phyloP scores from a whole-genome alignment of 2,329 filamentous ascomycete genomes.

The Zelopaecilomyces penicillatus region DNA sequence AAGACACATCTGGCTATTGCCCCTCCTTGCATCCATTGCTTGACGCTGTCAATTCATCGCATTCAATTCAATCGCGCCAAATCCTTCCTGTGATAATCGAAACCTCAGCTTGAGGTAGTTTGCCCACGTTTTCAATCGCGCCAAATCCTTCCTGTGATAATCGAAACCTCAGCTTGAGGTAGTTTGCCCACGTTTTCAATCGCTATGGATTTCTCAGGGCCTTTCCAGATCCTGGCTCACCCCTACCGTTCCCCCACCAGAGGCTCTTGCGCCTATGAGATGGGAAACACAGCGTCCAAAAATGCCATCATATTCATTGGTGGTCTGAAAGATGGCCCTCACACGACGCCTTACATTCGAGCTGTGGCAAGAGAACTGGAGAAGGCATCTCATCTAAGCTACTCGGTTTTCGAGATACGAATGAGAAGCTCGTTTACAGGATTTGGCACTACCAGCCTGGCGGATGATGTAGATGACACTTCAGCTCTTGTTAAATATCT shows the following conservation, averaged over 20 bases:
- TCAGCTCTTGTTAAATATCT: constrained; percentile 45
- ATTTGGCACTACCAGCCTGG: constrained; percentile 42
- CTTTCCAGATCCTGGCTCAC: constrained; percentile 39
- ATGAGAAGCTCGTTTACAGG: constrained; percentile 45
- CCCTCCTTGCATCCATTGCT: no score
- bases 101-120: no score
- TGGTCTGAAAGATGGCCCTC: constrained; percentile 61
- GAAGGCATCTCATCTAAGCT: constrained; percentile 28
- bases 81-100: no score
- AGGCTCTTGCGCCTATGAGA: constrained; percentile 39
- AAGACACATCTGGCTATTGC: no score
- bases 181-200: neutral
- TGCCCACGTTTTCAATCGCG: neutral
- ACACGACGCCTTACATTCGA: constrained; percentile 52
- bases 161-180: no score
- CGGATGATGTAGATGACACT: constrained; percentile 46
- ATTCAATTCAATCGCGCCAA: no score
- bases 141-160: no score
- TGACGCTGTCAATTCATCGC: no score
- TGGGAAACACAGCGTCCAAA: constrained; percentile 29
- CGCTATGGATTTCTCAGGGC: constrained; percentile 19
- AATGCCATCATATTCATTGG: constrained; percentile 63
- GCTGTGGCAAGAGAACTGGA: constrained; percentile 37
- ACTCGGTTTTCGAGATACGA: constrained; percentile 49
- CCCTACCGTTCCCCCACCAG: constrained; percentile 33